These are phyloP conservation scores for Coemansia sp. DNA, from an alignment of 192 early-diverging fungal species.

Conservation along the genomic window DNA sequence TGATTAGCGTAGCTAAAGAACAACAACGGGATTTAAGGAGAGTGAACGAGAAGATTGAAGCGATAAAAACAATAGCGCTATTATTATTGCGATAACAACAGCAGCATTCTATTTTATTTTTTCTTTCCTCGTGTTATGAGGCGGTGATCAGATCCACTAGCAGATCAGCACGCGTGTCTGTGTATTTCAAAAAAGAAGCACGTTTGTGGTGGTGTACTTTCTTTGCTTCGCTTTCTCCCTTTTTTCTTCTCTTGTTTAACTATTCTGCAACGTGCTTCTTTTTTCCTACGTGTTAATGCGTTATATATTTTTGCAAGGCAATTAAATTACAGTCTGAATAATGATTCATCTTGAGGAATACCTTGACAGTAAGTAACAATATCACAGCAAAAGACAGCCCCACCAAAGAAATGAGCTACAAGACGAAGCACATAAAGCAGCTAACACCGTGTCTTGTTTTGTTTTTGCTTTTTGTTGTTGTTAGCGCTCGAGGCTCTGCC, in stretches of 20 bases:
- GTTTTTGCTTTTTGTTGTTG: neutral
- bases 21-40: too few relatives aligned
- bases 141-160: too few relatives aligned
- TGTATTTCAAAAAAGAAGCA: neutral
- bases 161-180: too few relatives aligned
- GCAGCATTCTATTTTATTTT: too few relatives aligned
- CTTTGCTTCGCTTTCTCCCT: neutral
- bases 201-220: neutral
- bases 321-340: neutral
- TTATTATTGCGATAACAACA: too few relatives aligned
- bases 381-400: slow-evolving; percentile 6
- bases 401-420: neutral
- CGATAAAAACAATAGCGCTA: too few relatives aligned
- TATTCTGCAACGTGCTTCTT: neutral
- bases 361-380: slow-evolving; percentile 68
- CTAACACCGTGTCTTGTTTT: neutral
- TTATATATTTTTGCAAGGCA: too few relatives aligned
- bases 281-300: neutral
- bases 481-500: slow-evolving; percentile 77
- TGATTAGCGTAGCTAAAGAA: too few relatives aligned
- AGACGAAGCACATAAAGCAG: neutral
- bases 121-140: too few relatives aligned
- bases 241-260: neutral
- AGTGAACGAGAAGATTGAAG: too few relatives aligned
- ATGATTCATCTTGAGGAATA: slow-evolving; percentile 86